A percentile compares a stretch with the other conserved stretches of the same genome.
phyloP scores from a whole-genome alignment of 352 stramenopile genomes.

The Pythium guiyangense region DNA sequence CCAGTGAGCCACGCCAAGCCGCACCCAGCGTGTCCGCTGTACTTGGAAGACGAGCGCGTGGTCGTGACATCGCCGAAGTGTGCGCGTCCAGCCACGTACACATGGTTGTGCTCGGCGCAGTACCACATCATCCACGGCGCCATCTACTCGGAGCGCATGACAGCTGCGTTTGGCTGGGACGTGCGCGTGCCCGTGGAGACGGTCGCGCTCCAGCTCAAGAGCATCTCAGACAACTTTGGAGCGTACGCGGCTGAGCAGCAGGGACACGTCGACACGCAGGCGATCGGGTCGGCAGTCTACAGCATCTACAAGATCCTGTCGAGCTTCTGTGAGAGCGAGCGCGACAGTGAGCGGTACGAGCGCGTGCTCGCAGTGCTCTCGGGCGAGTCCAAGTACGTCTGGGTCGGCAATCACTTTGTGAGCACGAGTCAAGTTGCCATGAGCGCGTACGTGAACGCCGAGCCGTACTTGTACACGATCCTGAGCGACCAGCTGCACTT shows the following conservation, averaged over 20 bases:
- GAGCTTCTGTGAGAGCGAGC: constrained; percentile 49
- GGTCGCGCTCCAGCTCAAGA: constrained; percentile 46
- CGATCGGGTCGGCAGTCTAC: constrained; percentile 51
- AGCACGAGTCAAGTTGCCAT: constrained; percentile 44
- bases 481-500: constrained; percentile 65
- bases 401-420: constrained; percentile 59
- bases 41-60: constrained; percentile 24
- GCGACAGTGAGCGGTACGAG: constrained; percentile 11
- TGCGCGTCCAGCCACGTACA: constrained; percentile 33
- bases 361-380: constrained; percentile 31
- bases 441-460: constrained; percentile 41
- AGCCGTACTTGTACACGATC: constrained; percentile 61
- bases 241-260: background rate
- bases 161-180: constrained; percentile 43
- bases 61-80: constrained; percentile 42
- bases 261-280: constrained; percentile 24
- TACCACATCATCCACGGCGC: constrained; percentile 52
- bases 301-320: constrained; percentile 54
- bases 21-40: constrained; percentile 34
- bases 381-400: constrained; percentile 47
- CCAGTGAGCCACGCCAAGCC: constrained; percentile 39
- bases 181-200: constrained; percentile 25
- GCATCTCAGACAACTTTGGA: constrained; percentile 38
- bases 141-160: constrained; percentile 37
- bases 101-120: constrained; percentile 63